phyloP scores from a whole-genome alignment of 2,329 filamentous ascomycete genomes.

The Trichoderma arundinaceum region DNA sequence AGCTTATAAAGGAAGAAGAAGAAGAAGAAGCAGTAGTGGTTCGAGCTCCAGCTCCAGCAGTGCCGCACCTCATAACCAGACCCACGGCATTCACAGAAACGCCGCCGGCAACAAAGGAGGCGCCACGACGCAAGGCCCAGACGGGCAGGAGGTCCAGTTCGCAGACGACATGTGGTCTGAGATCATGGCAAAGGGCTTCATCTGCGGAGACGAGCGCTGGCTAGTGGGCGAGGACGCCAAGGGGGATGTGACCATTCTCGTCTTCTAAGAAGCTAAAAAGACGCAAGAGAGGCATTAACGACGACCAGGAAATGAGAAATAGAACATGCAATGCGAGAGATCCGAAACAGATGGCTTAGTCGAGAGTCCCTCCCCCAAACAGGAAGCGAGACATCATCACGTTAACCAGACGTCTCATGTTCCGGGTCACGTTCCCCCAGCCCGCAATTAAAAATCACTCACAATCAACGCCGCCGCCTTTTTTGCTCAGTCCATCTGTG shows the following conservation, averaged over 20 bases:
- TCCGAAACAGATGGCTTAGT: not conserved
- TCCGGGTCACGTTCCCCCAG: conserved; percentile 10
- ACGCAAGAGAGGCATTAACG: not conserved
- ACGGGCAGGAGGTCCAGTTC: conserved; percentile 49
- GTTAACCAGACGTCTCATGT: conserved; percentile 8
- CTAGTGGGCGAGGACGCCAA: conserved; percentile 62
- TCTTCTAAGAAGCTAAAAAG: conserved; percentile 49
- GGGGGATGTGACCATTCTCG: conserved; percentile 58
- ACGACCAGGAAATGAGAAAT: conserved; percentile 26
- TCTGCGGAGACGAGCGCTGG: conserved; percentile 66
- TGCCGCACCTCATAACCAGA: not conserved
- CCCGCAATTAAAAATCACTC: conserved; percentile 8
- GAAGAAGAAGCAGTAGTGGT: conserved; percentile 18
- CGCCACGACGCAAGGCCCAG: conserved; percentile 32
- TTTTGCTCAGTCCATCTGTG: conserved; percentile 21
- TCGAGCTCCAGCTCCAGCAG: conserved; percentile 24
- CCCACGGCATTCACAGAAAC: conserved; percentile 22
- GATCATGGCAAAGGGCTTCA: conserved; percentile 58
- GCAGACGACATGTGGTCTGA: conserved; percentile 52
- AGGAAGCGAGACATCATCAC: not conserved
- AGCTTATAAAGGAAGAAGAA: not conserved
- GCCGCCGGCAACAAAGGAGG: not conserved
- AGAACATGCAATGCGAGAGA: not conserved
- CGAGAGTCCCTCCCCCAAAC: not conserved
- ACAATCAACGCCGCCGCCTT: not conserved